Evolutionary conservation across 106 monocot species (phyloP).

Genomic region (Acanthochlamys bracteata): DNA sequence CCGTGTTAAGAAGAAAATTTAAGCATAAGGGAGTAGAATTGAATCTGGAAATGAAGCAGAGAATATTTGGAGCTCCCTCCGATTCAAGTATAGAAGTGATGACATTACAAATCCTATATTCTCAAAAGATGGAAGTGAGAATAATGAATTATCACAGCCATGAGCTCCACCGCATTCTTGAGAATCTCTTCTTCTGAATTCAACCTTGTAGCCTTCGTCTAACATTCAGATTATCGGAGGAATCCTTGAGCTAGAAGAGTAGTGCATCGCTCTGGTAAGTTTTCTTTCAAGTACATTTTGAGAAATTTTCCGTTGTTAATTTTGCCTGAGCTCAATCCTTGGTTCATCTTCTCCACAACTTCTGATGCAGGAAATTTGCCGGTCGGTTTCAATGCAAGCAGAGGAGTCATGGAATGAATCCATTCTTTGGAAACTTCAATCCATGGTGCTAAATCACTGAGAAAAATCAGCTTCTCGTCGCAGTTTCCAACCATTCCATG

Average conservation of each 20-base stretch:
- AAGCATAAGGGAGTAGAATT: constrained; percentile 24
- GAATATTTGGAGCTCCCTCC: constrained; percentile 43
- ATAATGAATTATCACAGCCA: constrained; percentile 47
- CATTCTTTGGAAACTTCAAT: constrained; percentile 24
- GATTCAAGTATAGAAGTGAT: constrained; percentile 31
- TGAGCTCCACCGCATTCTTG: constrained; percentile 43
- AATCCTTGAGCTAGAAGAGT: constrained; percentile 34
- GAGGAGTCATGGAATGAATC: constrained; percentile 21
- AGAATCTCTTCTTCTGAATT: constrained; percentile 5
- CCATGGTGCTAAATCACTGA: constrained; percentile 42
- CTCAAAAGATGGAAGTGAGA: constrained; percentile 42
- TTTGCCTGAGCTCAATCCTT: constrained; percentile 35
- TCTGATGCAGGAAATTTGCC: constrained; percentile 9
- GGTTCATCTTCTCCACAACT: constrained; percentile 41
- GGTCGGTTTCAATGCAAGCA: constrained; percentile 33
- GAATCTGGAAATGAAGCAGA: constrained; percentile 33
- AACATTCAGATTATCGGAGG: constrained; percentile 37
- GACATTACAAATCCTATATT: constrained; percentile 54
- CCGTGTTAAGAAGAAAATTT: neutral
- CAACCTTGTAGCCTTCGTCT: constrained; percentile 53
- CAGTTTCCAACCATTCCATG: constrained; percentile 65
- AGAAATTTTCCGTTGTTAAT: constrained; percentile 31
- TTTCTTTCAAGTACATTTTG: constrained; percentile 47
- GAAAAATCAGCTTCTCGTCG: constrained; percentile 40
- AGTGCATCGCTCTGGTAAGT: constrained; percentile 48